Percentiles rank a stretch among this genome's conserved stretches.
Conservation (phyloP, 352 stramenopile species). For the Phytophthora podocarpi region DNA sequence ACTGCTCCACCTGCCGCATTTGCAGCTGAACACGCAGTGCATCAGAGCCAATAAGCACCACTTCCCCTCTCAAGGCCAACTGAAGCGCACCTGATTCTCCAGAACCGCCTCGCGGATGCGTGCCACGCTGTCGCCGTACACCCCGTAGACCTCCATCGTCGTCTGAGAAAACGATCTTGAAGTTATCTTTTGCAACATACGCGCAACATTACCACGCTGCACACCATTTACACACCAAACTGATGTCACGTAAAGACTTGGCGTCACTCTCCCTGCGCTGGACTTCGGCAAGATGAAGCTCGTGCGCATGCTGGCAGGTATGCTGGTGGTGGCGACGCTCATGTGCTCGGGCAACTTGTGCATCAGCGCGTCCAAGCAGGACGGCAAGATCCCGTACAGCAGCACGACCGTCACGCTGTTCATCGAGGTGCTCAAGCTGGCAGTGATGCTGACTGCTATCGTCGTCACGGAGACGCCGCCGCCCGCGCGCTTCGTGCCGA, state of each 20-base stretch:
- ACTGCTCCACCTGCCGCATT: slow-evolving; percentile 63
- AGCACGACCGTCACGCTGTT: slow-evolving; percentile 86
- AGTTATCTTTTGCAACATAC: slow-evolving; percentile 12
- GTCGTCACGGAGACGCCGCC: slow-evolving; percentile 40
- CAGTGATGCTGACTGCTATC: slow-evolving; percentile 52
- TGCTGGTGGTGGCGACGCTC: slow-evolving; percentile 69
- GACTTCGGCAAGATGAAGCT: slow-evolving; percentile 41
- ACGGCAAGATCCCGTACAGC: slow-evolving; percentile 80
- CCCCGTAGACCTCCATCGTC: slow-evolving; percentile 64
- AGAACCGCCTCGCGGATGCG: slow-evolving; percentile 65
- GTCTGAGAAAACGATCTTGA: slow-evolving; percentile 25
- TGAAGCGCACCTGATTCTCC: slow-evolving; percentile 58
- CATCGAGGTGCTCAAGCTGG: slow-evolving; percentile 85
- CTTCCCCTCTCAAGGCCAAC: background rate
- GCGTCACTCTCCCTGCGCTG: too few relatives aligned
- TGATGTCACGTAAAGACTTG: slow-evolving; percentile 28
- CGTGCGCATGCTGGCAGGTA: slow-evolving; percentile 57
- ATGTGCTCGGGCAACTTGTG: slow-evolving; percentile 83
- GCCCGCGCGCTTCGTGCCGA: slow-evolving; percentile 51
- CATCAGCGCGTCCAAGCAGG: slow-evolving; percentile 84
- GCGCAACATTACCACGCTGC: too few relatives aligned
- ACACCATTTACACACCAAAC: background rate
- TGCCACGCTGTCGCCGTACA: slow-evolving; percentile 53
- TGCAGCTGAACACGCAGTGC: slow-evolving; percentile 40
- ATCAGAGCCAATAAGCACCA: background rate